These are phyloP conservation scores for Leccinum fuscescens DNA, from an alignment of 1,284 basidiomycete species.

Conservation along the genomic window DNA sequence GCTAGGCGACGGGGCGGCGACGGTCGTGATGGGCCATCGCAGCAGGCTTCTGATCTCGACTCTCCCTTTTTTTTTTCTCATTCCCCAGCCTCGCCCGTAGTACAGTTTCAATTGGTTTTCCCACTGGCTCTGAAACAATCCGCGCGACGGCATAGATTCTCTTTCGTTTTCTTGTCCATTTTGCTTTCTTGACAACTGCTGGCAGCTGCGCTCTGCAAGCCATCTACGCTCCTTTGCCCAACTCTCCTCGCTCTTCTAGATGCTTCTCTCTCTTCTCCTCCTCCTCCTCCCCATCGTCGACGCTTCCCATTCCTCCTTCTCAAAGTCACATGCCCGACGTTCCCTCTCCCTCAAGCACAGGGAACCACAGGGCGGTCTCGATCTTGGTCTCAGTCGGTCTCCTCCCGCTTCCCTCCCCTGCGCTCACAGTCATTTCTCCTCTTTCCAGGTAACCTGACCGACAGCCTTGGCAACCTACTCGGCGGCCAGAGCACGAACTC, in stretches of 20 bases:
- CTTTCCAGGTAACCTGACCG: neutral
- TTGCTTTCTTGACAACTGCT: neutral
- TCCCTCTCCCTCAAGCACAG: constrained; percentile 33
- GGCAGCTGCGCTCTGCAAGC: neutral
- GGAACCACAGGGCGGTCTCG: constrained; percentile 9
- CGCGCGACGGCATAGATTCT: neutral
- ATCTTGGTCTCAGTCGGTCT: constrained; percentile 18
- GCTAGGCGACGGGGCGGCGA: too few relatives aligned
- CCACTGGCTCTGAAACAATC: neutral
- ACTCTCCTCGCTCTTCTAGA: constrained; percentile 13
- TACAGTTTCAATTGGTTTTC: neutral
- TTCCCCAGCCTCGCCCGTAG: too few relatives aligned
- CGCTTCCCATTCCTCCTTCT: constrained; percentile 37
- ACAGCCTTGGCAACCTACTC: neutral
- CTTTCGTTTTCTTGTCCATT: neutral
- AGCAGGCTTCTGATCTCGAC: too few relatives aligned
- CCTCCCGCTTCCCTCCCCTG: neutral
- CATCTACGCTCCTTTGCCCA: constrained; percentile 26
- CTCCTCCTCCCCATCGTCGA: constrained; percentile 25
- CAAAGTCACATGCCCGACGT: constrained; percentile 42
- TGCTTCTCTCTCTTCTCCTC: constrained; percentile 29
- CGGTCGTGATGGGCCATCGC: too few relatives aligned
- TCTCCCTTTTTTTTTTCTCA: too few relatives aligned
- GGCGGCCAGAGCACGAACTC: neutral
- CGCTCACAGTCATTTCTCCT: neutral